These are phyloP conservation scores for Pogostemon cablin DNA, from an alignment of 257 asterid genomes.

Conservation along the genomic window DNA sequence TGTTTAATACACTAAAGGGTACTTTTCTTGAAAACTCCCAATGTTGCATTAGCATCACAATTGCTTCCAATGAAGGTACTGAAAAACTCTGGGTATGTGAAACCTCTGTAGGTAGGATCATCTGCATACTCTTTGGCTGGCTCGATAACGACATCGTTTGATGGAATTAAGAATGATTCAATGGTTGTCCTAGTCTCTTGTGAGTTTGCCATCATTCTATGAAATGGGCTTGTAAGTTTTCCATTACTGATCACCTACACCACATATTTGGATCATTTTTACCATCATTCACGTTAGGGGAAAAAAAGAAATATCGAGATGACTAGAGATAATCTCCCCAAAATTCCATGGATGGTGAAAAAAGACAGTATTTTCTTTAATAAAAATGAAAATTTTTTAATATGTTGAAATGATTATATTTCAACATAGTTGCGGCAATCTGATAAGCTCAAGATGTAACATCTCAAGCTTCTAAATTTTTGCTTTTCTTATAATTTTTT, in stretches of 20 bases:
- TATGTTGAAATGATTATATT: too few species aligned
- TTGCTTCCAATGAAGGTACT: constrained; percentile 28
- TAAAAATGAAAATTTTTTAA: too few species aligned
- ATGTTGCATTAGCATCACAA: constrained; percentile 35
- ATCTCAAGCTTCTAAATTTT: too few species aligned
- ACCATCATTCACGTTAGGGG: too few species aligned
- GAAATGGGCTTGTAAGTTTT: constrained; percentile 47
- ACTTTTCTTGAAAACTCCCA: constrained; percentile 40
- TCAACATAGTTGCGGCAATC: too few species aligned
- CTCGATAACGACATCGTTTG: constrained; percentile 44
- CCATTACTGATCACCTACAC: constrained; percentile 63
- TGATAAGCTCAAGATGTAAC: too few species aligned
- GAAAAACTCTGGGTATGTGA: constrained; percentile 55
- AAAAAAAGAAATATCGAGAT: too few species aligned
- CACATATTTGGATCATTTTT: background rate
- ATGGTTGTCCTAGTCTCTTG: constrained; percentile 50
- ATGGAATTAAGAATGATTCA: constrained; percentile 54
- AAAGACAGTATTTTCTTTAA: too few species aligned
- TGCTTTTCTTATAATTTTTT: too few species aligned
- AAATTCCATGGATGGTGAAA: too few species aligned
- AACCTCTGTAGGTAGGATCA: constrained; percentile 40
- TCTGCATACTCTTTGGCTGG: constrained; percentile 38
- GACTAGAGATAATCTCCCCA: too few species aligned
- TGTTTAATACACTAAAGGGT: too few species aligned
- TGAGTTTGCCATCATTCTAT: constrained; percentile 58